Evolutionary conservation across 202 grass and related monocot species (phyloP).

Genomic region (Panicum virgatum): DNA sequence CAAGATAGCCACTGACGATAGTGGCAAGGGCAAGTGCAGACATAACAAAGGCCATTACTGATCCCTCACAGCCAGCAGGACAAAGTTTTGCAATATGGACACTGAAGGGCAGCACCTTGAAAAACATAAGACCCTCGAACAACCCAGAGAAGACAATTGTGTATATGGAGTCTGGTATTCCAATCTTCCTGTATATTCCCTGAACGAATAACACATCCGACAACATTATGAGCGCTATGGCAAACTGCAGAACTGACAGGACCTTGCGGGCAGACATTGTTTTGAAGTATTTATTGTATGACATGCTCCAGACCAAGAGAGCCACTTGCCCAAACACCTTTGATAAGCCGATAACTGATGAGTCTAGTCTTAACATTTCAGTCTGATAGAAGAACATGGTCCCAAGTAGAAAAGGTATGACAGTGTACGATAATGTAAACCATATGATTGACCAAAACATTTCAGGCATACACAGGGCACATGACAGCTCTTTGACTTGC

Average conservation of each 20-base stretch:
- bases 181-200: conserved; percentile 66
- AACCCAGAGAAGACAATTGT: conserved; percentile 83
- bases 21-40: conserved; percentile 71
- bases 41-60: conserved; percentile 91
- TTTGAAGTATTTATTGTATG: conserved; percentile 85
- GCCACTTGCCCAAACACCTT: conserved; percentile 86
- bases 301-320: conserved; percentile 84
- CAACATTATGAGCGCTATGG: conserved; percentile 63
- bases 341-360: conserved; percentile 84
- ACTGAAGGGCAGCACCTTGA: conserved; percentile 82
- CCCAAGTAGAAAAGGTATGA: conserved; percentile 77
- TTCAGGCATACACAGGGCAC: conserved; percentile 64
- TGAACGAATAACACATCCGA: conserved; percentile 89
- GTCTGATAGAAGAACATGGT: conserved; percentile 99
- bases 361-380: conserved; percentile 78
- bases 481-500: conserved; percentile 69
- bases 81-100: conserved; percentile 79
- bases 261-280: conserved; percentile 66
- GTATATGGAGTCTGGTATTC: conserved; percentile 77
- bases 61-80: conserved; percentile 82
- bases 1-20: conserved; percentile 82
- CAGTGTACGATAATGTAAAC: conserved; percentile 80
- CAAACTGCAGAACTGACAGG: conserved; percentile 67
- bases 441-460: conserved; percentile 69
- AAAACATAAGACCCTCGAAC: conserved; percentile 65